Conservation (phyloP, 306 rosid species). For the Leucaena leucocephala region DNA sequence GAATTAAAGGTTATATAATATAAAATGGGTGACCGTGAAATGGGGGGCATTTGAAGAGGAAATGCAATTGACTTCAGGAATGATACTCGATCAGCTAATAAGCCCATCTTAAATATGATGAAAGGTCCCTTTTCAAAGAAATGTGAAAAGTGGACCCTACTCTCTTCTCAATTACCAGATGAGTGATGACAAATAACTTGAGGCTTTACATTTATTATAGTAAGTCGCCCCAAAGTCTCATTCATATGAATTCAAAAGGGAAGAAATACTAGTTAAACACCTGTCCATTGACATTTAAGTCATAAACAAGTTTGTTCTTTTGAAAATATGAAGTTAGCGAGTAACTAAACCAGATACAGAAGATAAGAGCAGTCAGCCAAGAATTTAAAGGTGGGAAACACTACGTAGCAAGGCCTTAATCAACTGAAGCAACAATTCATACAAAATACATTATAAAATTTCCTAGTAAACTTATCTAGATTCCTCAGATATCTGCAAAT, state of each 20-base stretch:
- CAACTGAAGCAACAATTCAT: constrained; percentile 40
- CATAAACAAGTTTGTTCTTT: not conserved
- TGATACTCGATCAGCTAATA: not conserved
- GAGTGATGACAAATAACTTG: not conserved
- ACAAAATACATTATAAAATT: constrained; percentile 38
- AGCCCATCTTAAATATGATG: not conserved
- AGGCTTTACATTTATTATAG: not conserved
- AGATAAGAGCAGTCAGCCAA: not conserved
- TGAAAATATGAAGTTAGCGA: not conserved
- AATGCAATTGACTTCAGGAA: not conserved
- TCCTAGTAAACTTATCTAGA: constrained; percentile 37
- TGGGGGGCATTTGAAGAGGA: not conserved
- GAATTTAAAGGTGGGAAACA: not conserved
- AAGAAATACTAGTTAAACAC: not conserved
- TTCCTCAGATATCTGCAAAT: constrained; percentile 82
- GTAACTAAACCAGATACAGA: constrained; percentile 29
- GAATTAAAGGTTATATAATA: not conserved
- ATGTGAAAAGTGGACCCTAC: not conserved
- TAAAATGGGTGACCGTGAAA: constrained; percentile 3
- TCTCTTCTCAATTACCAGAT: constrained; percentile 13
- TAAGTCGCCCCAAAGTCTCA: not conserved
- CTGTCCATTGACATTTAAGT: not conserved
- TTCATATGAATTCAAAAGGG: not conserved
- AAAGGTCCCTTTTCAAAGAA: not conserved
- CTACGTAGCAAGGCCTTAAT: constrained; percentile 46